phyloP scores from a whole-genome alignment of 176 grass and related monocot species.

The Elymus sibiricus region DNA sequence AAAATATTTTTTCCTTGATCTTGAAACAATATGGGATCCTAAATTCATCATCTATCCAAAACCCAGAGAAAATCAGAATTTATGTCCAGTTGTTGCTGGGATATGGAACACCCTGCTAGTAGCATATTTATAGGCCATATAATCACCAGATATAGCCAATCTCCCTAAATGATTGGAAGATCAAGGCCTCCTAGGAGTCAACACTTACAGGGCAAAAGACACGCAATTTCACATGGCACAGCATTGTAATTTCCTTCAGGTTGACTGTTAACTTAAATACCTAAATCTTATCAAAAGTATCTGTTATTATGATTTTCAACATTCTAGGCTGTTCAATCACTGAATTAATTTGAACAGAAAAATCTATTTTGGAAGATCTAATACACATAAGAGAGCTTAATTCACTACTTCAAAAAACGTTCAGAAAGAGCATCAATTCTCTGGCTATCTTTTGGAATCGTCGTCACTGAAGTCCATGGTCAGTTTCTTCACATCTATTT shows the following conservation, averaged over 20 bases:
- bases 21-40: background rate
- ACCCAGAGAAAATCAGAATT: background rate
- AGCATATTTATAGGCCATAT: background rate
- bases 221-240: background rate
- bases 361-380: background rate
- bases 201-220: background rate
- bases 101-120: background rate
- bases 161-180: background rate
- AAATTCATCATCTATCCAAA: background rate
- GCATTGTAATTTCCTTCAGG: background rate
- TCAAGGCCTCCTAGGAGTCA: background rate
- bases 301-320: background rate
- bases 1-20: background rate
- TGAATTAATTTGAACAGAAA: background rate
- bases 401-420: background rate
- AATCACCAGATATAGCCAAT: background rate
- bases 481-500: background rate
- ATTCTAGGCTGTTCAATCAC: background rate
- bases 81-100: background rate
- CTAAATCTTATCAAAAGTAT: background rate
- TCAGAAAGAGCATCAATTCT: background rate
- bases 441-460: background rate
- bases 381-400: background rate
- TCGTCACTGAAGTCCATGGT: background rate
- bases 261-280: constrained; percentile 3